Evolutionary conservation across 2,329 filamentous ascomycete species (phyloP).

Genomic region (Orbilia oligospora): DNA sequence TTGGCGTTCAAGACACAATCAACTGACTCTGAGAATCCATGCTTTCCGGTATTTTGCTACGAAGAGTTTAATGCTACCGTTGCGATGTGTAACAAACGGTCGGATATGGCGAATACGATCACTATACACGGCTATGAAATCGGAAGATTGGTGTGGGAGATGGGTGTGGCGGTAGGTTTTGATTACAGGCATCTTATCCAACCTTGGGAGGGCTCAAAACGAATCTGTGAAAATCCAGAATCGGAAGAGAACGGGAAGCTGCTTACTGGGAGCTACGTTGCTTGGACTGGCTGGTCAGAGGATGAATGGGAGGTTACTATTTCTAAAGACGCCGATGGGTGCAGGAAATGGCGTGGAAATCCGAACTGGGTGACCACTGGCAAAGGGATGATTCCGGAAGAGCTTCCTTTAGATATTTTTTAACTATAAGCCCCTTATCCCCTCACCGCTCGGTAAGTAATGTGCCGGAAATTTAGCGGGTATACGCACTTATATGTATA

Average conservation of each 20-base stretch:
- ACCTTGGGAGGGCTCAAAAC: constrained; percentile 6
- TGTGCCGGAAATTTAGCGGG: neutral
- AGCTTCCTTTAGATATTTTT: constrained; percentile 20
- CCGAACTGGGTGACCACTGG: constrained; percentile 49
- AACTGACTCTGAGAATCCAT: constrained; percentile 20
- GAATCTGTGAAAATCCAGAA: constrained; percentile 15
- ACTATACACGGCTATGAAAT: constrained; percentile 23
- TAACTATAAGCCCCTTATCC: neutral
- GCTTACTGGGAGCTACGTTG: constrained; percentile 16
- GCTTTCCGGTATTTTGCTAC: constrained; percentile 46
- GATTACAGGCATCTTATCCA: constrained; percentile 18
- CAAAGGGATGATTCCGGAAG: constrained; percentile 1
- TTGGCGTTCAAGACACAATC: constrained; percentile 23
- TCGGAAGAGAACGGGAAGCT: constrained; percentile 7
- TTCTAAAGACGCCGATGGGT: constrained; percentile 25
- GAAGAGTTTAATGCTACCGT: constrained; percentile 11
- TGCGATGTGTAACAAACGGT: constrained; percentile 29
- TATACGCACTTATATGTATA: neutral
- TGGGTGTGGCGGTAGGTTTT: neutral
- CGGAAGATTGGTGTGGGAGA: constrained; percentile 41
- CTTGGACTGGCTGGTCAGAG: constrained; percentile 45
- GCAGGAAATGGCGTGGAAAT: constrained; percentile 26
- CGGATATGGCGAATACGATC: constrained; percentile 12
- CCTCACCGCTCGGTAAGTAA: neutral
- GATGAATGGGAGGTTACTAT: constrained; percentile 44